Conservation (phyloP, 2,329 filamentous ascomycete genomes). For the Cladophialophora immunda region DNA sequence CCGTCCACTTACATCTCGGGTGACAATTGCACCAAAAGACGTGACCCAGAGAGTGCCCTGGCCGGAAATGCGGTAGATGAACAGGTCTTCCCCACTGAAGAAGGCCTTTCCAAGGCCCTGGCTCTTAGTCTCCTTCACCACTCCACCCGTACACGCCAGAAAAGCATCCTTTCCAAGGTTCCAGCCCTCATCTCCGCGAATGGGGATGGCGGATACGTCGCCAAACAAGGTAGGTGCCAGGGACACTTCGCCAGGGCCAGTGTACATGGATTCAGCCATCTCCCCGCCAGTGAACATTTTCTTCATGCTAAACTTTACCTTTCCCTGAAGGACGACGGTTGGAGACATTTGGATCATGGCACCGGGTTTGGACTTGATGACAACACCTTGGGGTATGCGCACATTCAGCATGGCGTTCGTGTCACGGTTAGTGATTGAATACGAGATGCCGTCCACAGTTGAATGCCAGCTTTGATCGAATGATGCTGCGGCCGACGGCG, state of each 20-base stretch:
- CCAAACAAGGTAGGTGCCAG: constrained; percentile 33
- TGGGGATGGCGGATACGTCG: constrained; percentile 31
- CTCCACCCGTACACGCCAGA: constrained; percentile 31
- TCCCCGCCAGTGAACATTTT: constrained; percentile 36
- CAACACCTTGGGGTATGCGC: constrained; percentile 23
- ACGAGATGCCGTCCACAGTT: constrained; percentile 22
- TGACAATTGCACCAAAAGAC: constrained; percentile 31
- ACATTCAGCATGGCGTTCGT: constrained; percentile 34
- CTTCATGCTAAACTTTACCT: constrained; percentile 36
- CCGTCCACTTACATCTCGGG: constrained; percentile 32
- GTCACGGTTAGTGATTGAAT: constrained; percentile 35
- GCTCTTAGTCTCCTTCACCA: constrained; percentile 30
- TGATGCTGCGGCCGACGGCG: neutral
- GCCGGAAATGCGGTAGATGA: constrained; percentile 34
- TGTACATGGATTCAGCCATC: constrained; percentile 31
- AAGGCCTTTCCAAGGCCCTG: constrained; percentile 36
- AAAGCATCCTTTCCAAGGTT: constrained; percentile 35
- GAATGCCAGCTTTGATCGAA: constrained; percentile 15
- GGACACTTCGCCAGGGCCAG: constrained; percentile 30
- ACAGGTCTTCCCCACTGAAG: constrained; percentile 37
- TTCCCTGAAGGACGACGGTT: constrained; percentile 27
- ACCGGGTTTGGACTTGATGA: constrained; percentile 31
- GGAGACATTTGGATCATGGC: constrained; percentile 37
- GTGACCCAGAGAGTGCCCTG: constrained; percentile 34
- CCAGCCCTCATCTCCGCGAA: constrained; percentile 31